Percentiles rank a stretch among this genome's conserved stretches.
phyloP scores from a whole-genome alignment of 208 protist genomes.

The Wallacemonas sp. region DNA sequence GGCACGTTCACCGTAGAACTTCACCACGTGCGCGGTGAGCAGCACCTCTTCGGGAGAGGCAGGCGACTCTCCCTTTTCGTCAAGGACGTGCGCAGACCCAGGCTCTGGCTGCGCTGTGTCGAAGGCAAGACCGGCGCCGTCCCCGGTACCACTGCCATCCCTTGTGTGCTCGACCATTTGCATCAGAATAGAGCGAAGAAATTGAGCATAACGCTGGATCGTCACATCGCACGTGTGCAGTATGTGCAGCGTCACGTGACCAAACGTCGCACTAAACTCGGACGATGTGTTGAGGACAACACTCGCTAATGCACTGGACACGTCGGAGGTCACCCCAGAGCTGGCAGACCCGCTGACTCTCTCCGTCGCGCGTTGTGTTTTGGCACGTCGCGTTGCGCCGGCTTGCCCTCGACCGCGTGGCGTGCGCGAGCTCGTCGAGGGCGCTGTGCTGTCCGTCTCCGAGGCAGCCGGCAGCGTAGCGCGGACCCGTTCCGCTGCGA shows the following conservation, averaged over 20 bases:
- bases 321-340: no score
- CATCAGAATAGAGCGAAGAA: constrained; percentile 18
- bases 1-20: constrained; percentile 75
- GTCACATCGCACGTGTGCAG: constrained; percentile 40
- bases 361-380: no score
- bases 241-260: constrained; percentile 13
- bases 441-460: no score
- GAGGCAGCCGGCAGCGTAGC: not conserved
- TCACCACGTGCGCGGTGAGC: constrained; percentile 28
- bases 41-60: not conserved
- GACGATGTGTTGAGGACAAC: not conserved
- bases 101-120: no score
- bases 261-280: not conserved
- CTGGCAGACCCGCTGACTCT: no score
- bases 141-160: no score
- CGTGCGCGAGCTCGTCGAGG: no score
- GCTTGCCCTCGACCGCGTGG: no score
- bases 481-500: not conserved
- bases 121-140: no score
- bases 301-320: not conserved
- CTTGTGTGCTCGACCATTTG: not conserved
- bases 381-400: no score
- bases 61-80: not conserved
- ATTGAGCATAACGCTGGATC: constrained; percentile 23
- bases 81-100: no score